phyloP scores from a whole-genome alignment of 805 yeast genomes.

The Yarrowia osloensis region DNA sequence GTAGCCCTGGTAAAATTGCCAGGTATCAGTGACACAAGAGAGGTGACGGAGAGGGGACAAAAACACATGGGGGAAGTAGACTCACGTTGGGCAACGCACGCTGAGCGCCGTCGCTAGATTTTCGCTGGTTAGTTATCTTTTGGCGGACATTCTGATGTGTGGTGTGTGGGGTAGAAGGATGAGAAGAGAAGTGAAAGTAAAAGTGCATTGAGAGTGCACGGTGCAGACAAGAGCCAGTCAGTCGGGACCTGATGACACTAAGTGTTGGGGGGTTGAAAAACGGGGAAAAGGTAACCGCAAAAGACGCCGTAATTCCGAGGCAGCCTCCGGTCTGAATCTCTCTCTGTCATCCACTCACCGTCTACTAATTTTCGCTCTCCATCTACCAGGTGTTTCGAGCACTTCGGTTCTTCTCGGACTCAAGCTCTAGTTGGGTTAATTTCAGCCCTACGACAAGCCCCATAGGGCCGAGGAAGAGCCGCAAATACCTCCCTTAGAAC shows the following conservation, averaged over 20 bases:
- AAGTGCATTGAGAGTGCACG: constrained; percentile 22
- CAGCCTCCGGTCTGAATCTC: no score
- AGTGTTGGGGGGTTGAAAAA: neutral
- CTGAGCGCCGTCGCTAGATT: neutral
- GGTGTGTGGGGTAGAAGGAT: constrained; percentile 29
- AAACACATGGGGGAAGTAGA: neutral
- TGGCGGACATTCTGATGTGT: constrained; percentile 3
- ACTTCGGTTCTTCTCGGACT: no score
- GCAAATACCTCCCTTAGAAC: neutral
- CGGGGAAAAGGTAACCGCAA: neutral
- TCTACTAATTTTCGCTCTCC: neutral
- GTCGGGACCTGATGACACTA: constrained; percentile 22
- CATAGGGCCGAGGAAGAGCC: neutral
- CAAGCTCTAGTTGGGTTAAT: neutral
- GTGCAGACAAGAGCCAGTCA: neutral
- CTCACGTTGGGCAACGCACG: neutral
- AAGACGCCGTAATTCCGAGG: no score
- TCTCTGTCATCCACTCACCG: neutral
- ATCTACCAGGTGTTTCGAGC: no score
- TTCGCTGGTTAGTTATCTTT: neutral
- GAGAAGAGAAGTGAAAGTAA: constrained; percentile 31
- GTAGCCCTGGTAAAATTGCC: neutral
- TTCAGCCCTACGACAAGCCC: neutral
- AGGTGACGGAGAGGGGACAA: neutral
- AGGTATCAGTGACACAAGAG: neutral